Conservation (phyloP, 2,329 filamentous ascomycete genomes). For the Westerdykella aurantiaca region DNA sequence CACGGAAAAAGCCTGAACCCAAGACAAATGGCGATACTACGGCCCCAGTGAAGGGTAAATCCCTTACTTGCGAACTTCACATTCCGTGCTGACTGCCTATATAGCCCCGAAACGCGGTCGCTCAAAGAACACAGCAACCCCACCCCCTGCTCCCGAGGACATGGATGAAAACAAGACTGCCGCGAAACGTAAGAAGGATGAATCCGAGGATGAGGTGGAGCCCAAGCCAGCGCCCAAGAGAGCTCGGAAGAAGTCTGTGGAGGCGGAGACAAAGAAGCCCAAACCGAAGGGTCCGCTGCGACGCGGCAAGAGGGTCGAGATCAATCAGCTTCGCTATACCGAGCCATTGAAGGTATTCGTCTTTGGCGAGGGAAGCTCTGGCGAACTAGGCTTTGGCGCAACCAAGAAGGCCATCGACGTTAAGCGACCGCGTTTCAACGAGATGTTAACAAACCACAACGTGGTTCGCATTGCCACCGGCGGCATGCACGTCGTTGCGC, state of each 20-base stretch:
- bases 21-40: constrained; percentile 2
- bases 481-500: constrained; percentile 73
- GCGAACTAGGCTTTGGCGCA: constrained; percentile 72
- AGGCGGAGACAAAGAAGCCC: constrained; percentile 11
- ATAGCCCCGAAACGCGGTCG: constrained; percentile 13
- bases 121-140: constrained; percentile 15
- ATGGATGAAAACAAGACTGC: constrained; percentile 8
- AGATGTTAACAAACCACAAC: constrained; percentile 53
- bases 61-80: neutral
- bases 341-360: constrained; percentile 67
- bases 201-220: constrained; percentile 11
- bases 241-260: constrained; percentile 16
- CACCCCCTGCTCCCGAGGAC: constrained; percentile 2
- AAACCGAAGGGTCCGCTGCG: constrained; percentile 30
- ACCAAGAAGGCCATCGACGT: constrained; percentile 64
- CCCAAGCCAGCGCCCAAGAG: constrained; percentile 13
- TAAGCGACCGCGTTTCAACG: constrained; percentile 66
- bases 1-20: constrained; percentile 2
- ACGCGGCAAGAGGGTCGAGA: constrained; percentile 37
- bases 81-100: neutral
- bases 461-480: constrained; percentile 73
- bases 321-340: constrained; percentile 59
- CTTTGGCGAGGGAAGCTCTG: constrained; percentile 73
- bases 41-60: neutral
- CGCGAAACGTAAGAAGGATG: constrained; percentile 30